A percentile compares a stretch with the other conserved stretches of the same genome.
phyloP scores from a whole-genome alignment of 805 yeast genomes.

The Wickerhamomyces alni region DNA sequence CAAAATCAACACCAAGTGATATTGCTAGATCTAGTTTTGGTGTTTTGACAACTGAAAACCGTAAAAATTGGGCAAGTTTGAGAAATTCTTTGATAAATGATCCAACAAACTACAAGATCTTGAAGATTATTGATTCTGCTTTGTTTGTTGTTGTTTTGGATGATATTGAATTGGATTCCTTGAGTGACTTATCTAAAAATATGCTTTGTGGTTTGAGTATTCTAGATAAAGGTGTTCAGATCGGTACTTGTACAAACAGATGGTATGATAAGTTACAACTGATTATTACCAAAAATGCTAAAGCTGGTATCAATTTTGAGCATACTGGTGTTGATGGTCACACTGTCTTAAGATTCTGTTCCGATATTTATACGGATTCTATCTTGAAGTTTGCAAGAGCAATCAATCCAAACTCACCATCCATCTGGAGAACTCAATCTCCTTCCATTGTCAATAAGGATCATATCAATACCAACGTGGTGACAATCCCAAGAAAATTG shows the following conservation, averaged over 20 bases:
- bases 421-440: constrained; percentile 54
- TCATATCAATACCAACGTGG: constrained; percentile 37
- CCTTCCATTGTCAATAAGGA: constrained; percentile 41
- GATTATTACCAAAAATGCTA: constrained; percentile 78
- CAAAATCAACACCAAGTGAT: constrained; percentile 42
- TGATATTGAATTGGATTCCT: constrained; percentile 56
- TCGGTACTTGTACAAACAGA: constrained; percentile 89
- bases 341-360: constrained; percentile 80
- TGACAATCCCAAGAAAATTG: constrained; percentile 75
- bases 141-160: constrained; percentile 80
- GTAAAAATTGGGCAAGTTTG: constrained; percentile 80
- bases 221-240: constrained; percentile 79
- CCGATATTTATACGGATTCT: constrained; percentile 88
- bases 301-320: constrained; percentile 90
- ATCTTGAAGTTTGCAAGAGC: constrained; percentile 80
- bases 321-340: constrained; percentile 96
- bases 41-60: constrained; percentile 82
- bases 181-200: constrained; percentile 67
- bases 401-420: constrained; percentile 66
- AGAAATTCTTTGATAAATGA: constrained; percentile 47
- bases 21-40: constrained; percentile 84
- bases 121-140: constrained; percentile 73
- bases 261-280: constrained; percentile 89
- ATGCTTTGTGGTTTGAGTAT: constrained; percentile 83
- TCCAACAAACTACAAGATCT: constrained; percentile 58